Evolutionary conservation across 768 basidiomycete genomes (phyloP).

Genomic region (Baorangia bicolor): DNA sequence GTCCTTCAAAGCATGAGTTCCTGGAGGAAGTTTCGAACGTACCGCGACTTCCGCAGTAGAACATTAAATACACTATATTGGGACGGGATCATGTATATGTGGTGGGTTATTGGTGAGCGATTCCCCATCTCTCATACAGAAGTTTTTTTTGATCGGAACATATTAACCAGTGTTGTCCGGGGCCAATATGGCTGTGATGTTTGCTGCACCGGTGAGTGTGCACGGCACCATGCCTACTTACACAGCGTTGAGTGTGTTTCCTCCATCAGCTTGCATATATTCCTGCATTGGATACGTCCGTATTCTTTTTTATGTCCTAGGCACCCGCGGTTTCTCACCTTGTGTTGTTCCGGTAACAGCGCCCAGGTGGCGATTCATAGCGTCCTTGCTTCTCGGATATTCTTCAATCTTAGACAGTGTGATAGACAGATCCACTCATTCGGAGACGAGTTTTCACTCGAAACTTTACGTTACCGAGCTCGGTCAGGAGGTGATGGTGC

Average conservation of each 20-base stretch:
- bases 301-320: not conserved
- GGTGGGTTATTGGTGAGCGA: constrained; percentile 19
- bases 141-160: not conserved
- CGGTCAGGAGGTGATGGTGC: not conserved
- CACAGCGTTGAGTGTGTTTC: not conserved
- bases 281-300: constrained; percentile 23
- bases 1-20: constrained; percentile 26
- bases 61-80: constrained; percentile 24
- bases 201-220: constrained; percentile 21
- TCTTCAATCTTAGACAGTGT: constrained; percentile 27
- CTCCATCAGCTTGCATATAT: constrained; percentile 14
- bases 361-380: constrained; percentile 30
- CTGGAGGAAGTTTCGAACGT: constrained; percentile 25
- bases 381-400: constrained; percentile 27
- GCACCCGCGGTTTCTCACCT: constrained; percentile 1
- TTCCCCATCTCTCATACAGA: not conserved
- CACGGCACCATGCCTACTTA: too few species aligned
- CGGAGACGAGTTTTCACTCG: not conserved
- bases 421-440: not conserved
- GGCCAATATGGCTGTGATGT: constrained; percentile 14
- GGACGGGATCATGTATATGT: constrained; percentile 30
- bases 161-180: constrained; percentile 10
- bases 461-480: constrained; percentile 1
- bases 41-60: constrained; percentile 18
- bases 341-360: constrained; percentile 4